A percentile compares a stretch with the other conserved stretches of the same genome.
Conservation (phyloP, 1,139 yeast species). For the Taphrina betulina region DNA sequence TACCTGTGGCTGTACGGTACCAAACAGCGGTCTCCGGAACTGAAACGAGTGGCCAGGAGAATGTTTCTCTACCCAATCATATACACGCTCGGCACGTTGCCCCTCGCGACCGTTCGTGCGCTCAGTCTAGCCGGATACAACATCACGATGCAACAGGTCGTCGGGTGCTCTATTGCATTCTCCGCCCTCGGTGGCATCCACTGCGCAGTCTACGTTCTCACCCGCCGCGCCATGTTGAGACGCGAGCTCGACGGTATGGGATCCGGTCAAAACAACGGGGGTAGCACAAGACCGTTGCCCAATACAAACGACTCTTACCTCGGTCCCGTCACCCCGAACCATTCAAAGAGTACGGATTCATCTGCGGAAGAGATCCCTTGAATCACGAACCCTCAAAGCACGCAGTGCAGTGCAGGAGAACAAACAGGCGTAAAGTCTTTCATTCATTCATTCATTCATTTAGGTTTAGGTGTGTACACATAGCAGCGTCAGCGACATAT, state of each 20-base stretch:
- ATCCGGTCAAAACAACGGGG: no score
- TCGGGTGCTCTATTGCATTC: not conserved
- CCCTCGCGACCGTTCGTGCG: conserved; percentile 1
- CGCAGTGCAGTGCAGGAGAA: no score
- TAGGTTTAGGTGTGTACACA: no score
- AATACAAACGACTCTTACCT: no score
- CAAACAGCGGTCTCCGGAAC: not conserved
- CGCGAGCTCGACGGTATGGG: not conserved
- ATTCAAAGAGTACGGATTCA: no score
- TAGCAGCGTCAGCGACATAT: no score
- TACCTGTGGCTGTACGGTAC: not conserved
- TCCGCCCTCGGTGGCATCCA: conserved; percentile 8
- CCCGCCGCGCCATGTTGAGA: not conserved
- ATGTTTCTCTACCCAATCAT: conserved; percentile 8
- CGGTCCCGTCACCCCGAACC: no score
- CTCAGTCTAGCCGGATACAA: not conserved
- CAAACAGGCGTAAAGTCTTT: no score
- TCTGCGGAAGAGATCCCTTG: no score
- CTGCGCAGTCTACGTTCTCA: conserved; percentile 6
- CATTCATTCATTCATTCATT: no score
- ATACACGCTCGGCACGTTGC: conserved; percentile 2
- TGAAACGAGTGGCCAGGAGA: conserved; percentile 9
- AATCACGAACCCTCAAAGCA: no score
- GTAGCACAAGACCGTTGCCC: no score
- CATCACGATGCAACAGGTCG: not conserved